Percentiles rank a stretch among this genome's conserved stretches.
phyloP scores from a whole-genome alignment of 768 basidiomycete genomes.

The Calocybe indica region DNA sequence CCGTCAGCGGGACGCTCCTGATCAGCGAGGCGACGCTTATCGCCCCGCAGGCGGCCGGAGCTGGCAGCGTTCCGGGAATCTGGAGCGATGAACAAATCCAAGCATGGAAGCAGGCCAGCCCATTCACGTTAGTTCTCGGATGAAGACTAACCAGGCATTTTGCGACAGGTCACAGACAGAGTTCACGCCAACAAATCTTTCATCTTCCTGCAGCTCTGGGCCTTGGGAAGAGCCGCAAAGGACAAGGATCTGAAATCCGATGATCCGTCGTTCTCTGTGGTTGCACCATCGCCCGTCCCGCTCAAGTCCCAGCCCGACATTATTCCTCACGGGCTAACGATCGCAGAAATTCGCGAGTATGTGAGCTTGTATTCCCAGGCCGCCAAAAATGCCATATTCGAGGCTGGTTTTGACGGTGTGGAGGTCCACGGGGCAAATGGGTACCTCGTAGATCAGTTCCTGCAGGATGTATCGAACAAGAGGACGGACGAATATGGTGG shows the following conservation, averaged over 20 bases:
- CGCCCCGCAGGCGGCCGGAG: slow-evolving; percentile 23
- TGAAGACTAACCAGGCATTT: not conserved
- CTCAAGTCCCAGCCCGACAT: slow-evolving; percentile 10
- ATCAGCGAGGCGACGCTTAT: slow-evolving; percentile 35
- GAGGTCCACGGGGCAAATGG: slow-evolving; percentile 43
- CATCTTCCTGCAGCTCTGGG: slow-evolving; percentile 47
- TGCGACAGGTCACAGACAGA: slow-evolving; percentile 7
- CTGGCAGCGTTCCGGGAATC: slow-evolving; percentile 31
- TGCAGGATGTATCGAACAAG: slow-evolving; percentile 47
- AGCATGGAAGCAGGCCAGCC: slow-evolving; percentile 35
- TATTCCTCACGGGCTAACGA: slow-evolving; percentile 22
- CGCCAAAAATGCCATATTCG: slow-evolving; percentile 46
- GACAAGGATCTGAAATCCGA: slow-evolving; percentile 26
- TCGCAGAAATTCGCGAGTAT: slow-evolving; percentile 44
- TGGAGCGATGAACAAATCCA: slow-evolving; percentile 37
- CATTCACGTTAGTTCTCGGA: not conserved
- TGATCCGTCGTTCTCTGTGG: slow-evolving; percentile 23
- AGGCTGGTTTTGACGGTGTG: slow-evolving; percentile 67
- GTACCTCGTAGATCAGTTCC: slow-evolving; percentile 56
- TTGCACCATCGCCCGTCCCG: slow-evolving; percentile 25
- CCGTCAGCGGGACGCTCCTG: slow-evolving; percentile 24
- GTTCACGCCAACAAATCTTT: slow-evolving; percentile 18
- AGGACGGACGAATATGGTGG: slow-evolving; percentile 68
- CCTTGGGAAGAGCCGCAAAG: slow-evolving; percentile 25
- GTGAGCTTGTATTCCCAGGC: slow-evolving; percentile 44